These are phyloP conservation scores for Angophora floribunda DNA, from an alignment of 345 rosid species.

Conservation along the genomic window DNA sequence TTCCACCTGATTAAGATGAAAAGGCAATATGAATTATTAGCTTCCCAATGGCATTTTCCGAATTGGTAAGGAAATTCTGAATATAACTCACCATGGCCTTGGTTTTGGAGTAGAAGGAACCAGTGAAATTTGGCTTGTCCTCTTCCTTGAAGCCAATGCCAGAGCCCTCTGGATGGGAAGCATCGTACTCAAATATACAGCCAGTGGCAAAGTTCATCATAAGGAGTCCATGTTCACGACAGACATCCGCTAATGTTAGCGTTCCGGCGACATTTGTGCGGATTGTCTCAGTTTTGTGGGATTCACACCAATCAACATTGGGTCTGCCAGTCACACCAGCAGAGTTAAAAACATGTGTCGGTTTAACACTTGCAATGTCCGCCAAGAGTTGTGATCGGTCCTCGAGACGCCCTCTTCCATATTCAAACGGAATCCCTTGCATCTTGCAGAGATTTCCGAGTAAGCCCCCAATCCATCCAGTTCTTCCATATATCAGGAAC, in stretches of 20 bases:
- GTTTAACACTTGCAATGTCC: slow-evolving; percentile 59
- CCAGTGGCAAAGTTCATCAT: slow-evolving; percentile 88
- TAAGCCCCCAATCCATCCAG: slow-evolving; percentile 92
- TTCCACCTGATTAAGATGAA: slow-evolving; percentile 50
- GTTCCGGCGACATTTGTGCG: slow-evolving; percentile 88
- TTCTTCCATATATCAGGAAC: slow-evolving; percentile 83
- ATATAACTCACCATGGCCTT: slow-evolving; percentile 56
- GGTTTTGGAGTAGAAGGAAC: slow-evolving; percentile 85
- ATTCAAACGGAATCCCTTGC: slow-evolving; percentile 63
- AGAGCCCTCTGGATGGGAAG: slow-evolving; percentile 70
- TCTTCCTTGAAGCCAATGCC: slow-evolving; percentile 82
- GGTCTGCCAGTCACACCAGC: slow-evolving; percentile 96
- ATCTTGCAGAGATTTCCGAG: slow-evolving; percentile 74
- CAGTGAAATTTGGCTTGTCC: slow-evolving; percentile 66
- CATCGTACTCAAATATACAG: slow-evolving; percentile 86
- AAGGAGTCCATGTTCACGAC: slow-evolving; percentile 66
- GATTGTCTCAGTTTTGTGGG: slow-evolving; percentile 80
- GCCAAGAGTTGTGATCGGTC: slow-evolving; percentile 59
- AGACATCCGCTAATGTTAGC: slow-evolving; percentile 72
- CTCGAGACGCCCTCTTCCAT: slow-evolving; percentile 82
- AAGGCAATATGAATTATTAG: background rate
- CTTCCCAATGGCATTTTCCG: background rate
- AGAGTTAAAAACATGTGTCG: slow-evolving; percentile 85
- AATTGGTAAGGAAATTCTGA: background rate
- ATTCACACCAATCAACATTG: slow-evolving; percentile 96